These are phyloP conservation scores for Cetraspora pellucida DNA, from an alignment of 192 early-diverging fungal species.

Conservation along the genomic window DNA sequence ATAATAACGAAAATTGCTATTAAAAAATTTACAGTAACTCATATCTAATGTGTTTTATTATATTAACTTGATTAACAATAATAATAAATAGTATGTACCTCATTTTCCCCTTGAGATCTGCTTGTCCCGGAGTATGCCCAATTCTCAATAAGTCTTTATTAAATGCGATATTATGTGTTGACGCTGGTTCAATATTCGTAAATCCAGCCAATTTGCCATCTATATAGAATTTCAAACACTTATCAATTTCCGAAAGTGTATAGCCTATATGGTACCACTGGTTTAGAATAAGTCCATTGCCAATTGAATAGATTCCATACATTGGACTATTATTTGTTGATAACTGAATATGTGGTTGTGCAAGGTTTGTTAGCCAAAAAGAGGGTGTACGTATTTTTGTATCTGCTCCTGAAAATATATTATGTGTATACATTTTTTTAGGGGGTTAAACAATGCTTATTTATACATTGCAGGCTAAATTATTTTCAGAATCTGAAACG, in stretches of 20 bases:
- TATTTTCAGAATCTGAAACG: background rate
- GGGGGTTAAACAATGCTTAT: background rate
- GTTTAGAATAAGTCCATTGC: background rate
- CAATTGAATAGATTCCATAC: background rate
- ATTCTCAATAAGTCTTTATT: constrained; percentile 6
- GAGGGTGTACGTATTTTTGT: background rate
- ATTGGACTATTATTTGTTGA: background rate
- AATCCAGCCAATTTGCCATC: constrained; percentile 9
- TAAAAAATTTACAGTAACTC: constrained; percentile 3
- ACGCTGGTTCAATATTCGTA: background rate
- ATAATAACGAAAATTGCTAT: constrained; percentile 25
- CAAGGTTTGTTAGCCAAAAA: background rate
- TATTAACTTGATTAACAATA: background rate
- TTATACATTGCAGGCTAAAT: background rate
- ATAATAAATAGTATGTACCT: constrained; percentile 8
- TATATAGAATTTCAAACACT: background rate
- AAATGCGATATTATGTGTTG: background rate
- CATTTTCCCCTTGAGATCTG: background rate
- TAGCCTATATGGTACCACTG: constrained; percentile 22
- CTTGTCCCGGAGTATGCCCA: background rate
- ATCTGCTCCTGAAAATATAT: background rate
- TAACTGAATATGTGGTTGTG: background rate
- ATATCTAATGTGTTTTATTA: background rate
- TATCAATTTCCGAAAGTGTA: background rate
- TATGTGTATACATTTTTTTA: too few species aligned